Base-by-base conservation (phyloP, 2,329 filamentous ascomycete genomes). In the Aspergillus uvarum region DNA sequence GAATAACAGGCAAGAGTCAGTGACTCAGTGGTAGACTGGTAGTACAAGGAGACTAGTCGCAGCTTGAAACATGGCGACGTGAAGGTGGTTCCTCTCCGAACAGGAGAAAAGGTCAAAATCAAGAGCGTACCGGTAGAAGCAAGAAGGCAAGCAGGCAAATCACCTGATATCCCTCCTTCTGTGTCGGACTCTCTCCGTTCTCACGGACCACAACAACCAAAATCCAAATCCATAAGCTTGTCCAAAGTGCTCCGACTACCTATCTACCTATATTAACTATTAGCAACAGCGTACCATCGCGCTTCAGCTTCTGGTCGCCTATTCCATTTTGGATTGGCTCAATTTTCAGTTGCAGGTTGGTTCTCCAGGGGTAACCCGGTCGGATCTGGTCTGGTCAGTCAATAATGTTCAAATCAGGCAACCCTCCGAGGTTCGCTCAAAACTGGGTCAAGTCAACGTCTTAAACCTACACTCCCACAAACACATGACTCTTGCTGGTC, bases 381-480 rank as follows among this genome's bases (percentile, higher is more conserved):
- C 38, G 38, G 38, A 53, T 44, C 42, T 44, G 51, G 19, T 38
- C 19, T 22, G 42, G 44, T 48, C 53, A 55, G 47, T 55, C 53
- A 55, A 32, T 48, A 55, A 47, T 47, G 24, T 32, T 44, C 22
- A 22, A 48, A 55, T 55, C 42, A 55, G 53, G 53, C 21, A 55
- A 55, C 16, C 26, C 47, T 32, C 53, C 53, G 53, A 35, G 53
- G 44, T 53, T 53, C 24, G 42, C 53, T 19, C 53, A 55, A 55
- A 55, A 47, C 53, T 44, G 24, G 53, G 53, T 47, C 42, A 48
- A 55, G 26, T 48, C 19, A 47, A 55, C 35, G n/a, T 55, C 26
- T 42, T n/a, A 8, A n/a, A 19, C 52, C 24, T 54, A 29, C 38
- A 16, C 6, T 42, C 19, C 38, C 14, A n/a, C 38, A 44, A 44